Base-by-base conservation (phyloP, 306 rosid genomes). In the Trifolium repens region DNA sequence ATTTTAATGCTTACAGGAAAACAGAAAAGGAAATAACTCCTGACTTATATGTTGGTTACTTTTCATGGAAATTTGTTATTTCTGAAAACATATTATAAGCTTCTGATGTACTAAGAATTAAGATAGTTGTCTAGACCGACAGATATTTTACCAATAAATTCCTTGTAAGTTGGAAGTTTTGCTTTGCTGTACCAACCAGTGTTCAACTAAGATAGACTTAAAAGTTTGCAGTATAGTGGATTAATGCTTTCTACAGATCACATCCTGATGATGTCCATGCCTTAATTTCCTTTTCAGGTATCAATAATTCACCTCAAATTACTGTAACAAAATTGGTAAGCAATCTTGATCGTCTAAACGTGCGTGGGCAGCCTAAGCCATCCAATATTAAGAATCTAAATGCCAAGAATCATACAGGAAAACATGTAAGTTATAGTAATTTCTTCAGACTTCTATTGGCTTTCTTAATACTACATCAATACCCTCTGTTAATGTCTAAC, bases 401-500 rank as follows among this genome's bases (percentile, higher is more conserved):
- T 78, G 82, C 75, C 64, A 80, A 75, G 73, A 65, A 54, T 60
- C 67, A 70, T 27, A 57, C 65, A 2, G 83, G 73, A 71, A 84
- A 80, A 81, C 81, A 71, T 70, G 96, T 89, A 81, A 54, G 93
- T 69, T 71, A 64, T 69, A 73, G 71, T 37, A 65, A 59, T 57
- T 73, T 40, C 60, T 66, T 5, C 46, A 16, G 0, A 40, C 61
- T 64, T 1, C 35, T 39, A 1, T 44, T 66, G 54, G 54, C 52
- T 67, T 26, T 50, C 53, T 75, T 65, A 65, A 46, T 46, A 4
- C 13, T 46, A 46, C 78, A 55, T 65, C 35, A 50, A 50, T 61
- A 11, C n/a, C 35, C 54, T 11, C 17, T 60, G 2, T 69, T 71
- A 19, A 46, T 75, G 54, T 17, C 26, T 52, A 10, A 11, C 37